A percentile compares a stretch with the other conserved stretches of the same genome.
Evolutionary conservation across 345 rosid genomes (phyloP).

Genomic region (Arabidopsis thaliana): DNA sequence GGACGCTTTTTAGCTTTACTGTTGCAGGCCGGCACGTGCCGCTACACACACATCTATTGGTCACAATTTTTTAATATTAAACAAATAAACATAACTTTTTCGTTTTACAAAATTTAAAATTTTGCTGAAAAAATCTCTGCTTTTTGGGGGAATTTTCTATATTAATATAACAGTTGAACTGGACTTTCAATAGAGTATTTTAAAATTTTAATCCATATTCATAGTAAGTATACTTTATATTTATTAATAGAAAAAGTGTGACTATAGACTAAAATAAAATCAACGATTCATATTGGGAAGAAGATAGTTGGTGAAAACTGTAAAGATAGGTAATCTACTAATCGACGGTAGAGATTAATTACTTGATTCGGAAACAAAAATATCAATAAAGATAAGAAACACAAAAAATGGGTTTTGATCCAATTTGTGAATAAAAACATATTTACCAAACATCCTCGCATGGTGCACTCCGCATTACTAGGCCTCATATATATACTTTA

Average conservation of each 20-base stretch:
- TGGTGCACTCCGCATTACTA: constrained; percentile 37
- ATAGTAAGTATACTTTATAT: constrained; percentile 24
- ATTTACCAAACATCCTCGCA: constrained; percentile 42
- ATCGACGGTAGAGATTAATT: constrained; percentile 36
- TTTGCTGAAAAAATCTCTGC: constrained; percentile 22
- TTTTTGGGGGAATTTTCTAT: constrained; percentile 25
- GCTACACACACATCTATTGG: constrained; percentile 21
- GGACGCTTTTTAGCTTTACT: constrained; percentile 48
- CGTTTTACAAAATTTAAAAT: background rate
- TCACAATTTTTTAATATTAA: background rate
- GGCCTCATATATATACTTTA: constrained; percentile 7
- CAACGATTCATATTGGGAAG: constrained; percentile 34
- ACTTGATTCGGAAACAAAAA: constrained; percentile 24
- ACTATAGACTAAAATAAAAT: constrained; percentile 17
- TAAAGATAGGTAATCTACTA: constrained; percentile 38
- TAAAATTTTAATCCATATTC: background rate
- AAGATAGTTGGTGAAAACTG: constrained; percentile 39
- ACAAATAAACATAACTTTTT: background rate
- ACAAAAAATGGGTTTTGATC: constrained; percentile 27
- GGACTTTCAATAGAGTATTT: constrained; percentile 16
- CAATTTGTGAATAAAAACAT: constrained; percentile 38
- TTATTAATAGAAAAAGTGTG: constrained; percentile 15
- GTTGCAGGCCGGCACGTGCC: constrained; percentile 77
- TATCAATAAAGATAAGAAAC: constrained; percentile 14
- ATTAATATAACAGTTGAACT: constrained; percentile 15